phyloP scores from a whole-genome alignment of 2,329 filamentous ascomycete species.

The Ophiostoma novo-ulmi region DNA sequence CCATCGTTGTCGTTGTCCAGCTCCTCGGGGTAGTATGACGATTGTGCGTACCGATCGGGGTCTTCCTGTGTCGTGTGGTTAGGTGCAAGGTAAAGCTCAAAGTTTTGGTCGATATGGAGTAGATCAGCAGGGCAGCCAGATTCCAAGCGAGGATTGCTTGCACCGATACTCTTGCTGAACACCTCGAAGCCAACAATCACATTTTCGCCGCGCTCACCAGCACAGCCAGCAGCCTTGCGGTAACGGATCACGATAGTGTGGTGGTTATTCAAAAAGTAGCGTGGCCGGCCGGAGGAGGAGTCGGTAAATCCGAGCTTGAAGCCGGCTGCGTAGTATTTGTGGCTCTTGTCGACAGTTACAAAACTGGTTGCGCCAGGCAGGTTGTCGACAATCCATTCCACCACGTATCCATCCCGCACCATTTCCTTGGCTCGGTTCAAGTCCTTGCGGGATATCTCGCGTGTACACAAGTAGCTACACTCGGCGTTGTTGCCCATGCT shows the following conservation, averaged over 20 bases:
- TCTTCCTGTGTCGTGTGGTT: constrained; percentile 52
- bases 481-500: constrained; percentile 69
- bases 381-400: constrained; percentile 91
- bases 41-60: constrained; percentile 47
- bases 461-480: constrained; percentile 67
- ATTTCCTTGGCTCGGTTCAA: constrained; percentile 65
- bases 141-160: constrained; percentile 53
- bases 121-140: constrained; percentile 65
- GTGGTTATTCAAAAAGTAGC: constrained; percentile 81
- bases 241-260: constrained; percentile 79
- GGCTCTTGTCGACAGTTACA: constrained; percentile 74
- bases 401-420: constrained; percentile 74
- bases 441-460: constrained; percentile 58
- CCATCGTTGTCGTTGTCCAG: constrained; percentile 56
- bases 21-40: constrained; percentile 54
- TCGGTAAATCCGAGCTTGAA: constrained; percentile 84
- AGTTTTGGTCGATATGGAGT: constrained; percentile 55
- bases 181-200: constrained; percentile 86
- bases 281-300: constrained; percentile 52
- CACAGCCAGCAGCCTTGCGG: constrained; percentile 62
- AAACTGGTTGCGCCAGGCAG: constrained; percentile 84
- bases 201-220: constrained; percentile 65
- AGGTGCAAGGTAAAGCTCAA: constrained; percentile 64
- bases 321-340: constrained; percentile 83
- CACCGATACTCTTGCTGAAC: constrained; percentile 76